Base-by-base conservation (phyloP, 2,329 filamentous ascomycete genomes). In the Dothistroma pini region DNA sequence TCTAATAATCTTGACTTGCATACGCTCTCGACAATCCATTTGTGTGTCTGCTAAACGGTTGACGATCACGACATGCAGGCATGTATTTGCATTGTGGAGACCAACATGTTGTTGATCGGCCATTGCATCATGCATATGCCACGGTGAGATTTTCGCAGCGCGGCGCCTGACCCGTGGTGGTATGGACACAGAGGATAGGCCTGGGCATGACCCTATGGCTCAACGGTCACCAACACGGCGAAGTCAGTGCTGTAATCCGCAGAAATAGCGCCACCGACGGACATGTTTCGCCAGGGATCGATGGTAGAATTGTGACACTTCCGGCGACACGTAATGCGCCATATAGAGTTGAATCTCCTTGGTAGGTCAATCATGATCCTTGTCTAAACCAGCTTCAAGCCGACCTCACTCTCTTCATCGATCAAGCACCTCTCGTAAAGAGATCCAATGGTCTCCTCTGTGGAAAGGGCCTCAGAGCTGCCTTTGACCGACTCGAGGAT, bases 401-500 rank as follows among this genome's bases (percentile, higher is more conserved):
- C 41, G 41, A 44, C 16, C 16, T 44, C 41, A 44, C 16, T 44
- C 41, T 44, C 41, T n/a, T n/a, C 41, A 44, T 14, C 41, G 41
- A n/a, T 2, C 16, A 14, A 44, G 41, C 41, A 44, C 16, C 41
- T 44, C 41, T 44, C 41, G 41, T 44, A 44, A 44, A 53, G 51
- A 21, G 25, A 57, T 31, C 38, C 47, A 35, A 54, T 59, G 57
- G 32, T 44, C 7, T 38, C 57, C 12, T 14, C 49, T 11, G 38
- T 22, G 35, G 21, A 14, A 47, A 22, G 19, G 9, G 49, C 34
- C 50, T 53, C 56, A 14, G 57, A 47, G 34, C 19, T 59, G 34
- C 6, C 25, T 16, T 53, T 61, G 49, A 16, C 25, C 4, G 57
- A 58, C 55, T 48, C 56, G 29, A 60, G 59, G 35, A 57, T 68